A percentile compares a stretch with the other conserved stretches of the same genome.
These are phyloP conservation scores for Streptanthus diversifolius DNA, from an alignment of 345 rosid genomes.

Conservation along the genomic window DNA sequence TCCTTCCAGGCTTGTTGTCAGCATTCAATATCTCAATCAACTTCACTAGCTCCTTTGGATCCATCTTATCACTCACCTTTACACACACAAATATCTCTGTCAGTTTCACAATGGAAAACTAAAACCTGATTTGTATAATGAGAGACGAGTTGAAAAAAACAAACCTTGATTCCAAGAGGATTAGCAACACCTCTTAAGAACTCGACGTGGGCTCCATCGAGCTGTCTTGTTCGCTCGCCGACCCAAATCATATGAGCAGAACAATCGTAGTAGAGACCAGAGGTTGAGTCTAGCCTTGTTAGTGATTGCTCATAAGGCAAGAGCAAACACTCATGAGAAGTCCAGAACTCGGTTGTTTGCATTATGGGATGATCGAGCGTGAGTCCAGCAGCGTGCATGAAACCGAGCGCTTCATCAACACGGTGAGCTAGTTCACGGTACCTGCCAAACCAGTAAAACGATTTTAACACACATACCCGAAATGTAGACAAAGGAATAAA, in stretches of 20 bases:
- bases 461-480: neutral
- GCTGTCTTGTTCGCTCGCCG: slow-evolving; percentile 75
- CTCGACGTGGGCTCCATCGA: slow-evolving; percentile 75
- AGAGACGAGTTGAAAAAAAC: neutral
- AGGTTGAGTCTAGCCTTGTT: slow-evolving; percentile 66
- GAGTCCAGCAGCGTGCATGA: slow-evolving; percentile 74
- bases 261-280: slow-evolving; percentile 69
- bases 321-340: slow-evolving; percentile 74
- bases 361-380: slow-evolving; percentile 72
- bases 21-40: slow-evolving; percentile 84
- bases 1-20: slow-evolving; percentile 82
- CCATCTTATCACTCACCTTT: slow-evolving; percentile 94
- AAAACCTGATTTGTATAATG: neutral
- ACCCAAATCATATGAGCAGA: slow-evolving; percentile 78
- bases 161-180: slow-evolving; percentile 77
- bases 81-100: slow-evolving; percentile 16
- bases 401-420: slow-evolving; percentile 79
- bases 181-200: slow-evolving; percentile 72
- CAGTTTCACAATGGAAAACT: neutral
- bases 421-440: slow-evolving; percentile 65
- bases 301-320: slow-evolving; percentile 71
- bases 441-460: slow-evolving; percentile 33
- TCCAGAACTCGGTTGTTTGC: slow-evolving; percentile 76
- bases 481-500: neutral
- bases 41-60: slow-evolving; percentile 80